A percentile compares a stretch with the other conserved stretches of the same genome.
Conservation (phyloP, 208 protist genomes). For the Eutreptiella sp. region DNA sequence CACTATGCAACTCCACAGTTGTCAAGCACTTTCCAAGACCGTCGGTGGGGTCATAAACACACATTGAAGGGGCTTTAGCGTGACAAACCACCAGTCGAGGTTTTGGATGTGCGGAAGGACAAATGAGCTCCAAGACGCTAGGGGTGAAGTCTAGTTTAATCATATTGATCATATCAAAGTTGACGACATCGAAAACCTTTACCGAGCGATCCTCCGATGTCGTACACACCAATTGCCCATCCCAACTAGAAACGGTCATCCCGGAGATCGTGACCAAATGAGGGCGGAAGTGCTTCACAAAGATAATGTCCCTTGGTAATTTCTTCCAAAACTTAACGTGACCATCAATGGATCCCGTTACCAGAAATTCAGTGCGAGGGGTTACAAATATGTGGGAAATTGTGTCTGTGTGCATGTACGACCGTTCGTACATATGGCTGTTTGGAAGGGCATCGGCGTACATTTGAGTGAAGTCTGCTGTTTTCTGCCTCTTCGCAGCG, state of each 20-base stretch:
- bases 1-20: too few relatives aligned
- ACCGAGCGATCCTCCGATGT: slow-evolving; percentile 53
- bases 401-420: slow-evolving; percentile 66
- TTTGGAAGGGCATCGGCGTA: slow-evolving; percentile 52
- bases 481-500: too few relatives aligned
- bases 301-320: slow-evolving; percentile 57
- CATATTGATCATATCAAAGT: slow-evolving; percentile 78
- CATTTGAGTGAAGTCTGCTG: too few relatives aligned
- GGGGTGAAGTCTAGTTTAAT: slow-evolving; percentile 48
- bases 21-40: too few relatives aligned
- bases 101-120: too few relatives aligned
- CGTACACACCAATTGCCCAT: slow-evolving; percentile 51
- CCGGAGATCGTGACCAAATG: slow-evolving; percentile 41
- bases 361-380: slow-evolving; percentile 52
- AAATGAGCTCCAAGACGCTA: slow-evolving; percentile 32
- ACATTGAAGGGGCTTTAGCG: neutral
- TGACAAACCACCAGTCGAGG: slow-evolving; percentile 32
- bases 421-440: slow-evolving; percentile 71
- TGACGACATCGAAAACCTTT: slow-evolving; percentile 77
- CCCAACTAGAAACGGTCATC: neutral
- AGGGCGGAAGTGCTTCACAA: slow-evolving; percentile 72
- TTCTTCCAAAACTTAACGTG: slow-evolving; percentile 87
- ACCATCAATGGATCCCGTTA: slow-evolving; percentile 64
- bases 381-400: slow-evolving; percentile 47
- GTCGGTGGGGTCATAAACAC: slow-evolving; percentile 11